These are phyloP conservation scores for Psilocybe tampanensis DNA, from an alignment of 768 basidiomycete genomes.

Conservation along the genomic window DNA sequence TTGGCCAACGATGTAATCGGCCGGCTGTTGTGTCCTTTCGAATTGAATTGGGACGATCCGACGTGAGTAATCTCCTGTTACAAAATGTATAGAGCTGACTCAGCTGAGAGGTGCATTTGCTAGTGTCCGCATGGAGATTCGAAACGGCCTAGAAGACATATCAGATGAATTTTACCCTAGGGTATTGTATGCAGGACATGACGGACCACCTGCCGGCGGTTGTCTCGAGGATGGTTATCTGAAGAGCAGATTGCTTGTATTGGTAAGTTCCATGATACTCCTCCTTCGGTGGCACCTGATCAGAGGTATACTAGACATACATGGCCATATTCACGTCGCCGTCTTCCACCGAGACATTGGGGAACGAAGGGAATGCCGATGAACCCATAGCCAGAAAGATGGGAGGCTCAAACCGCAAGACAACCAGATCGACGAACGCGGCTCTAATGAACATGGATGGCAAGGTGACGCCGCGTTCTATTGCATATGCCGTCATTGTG, in stretches of 20 bases:
- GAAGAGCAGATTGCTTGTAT: background rate
- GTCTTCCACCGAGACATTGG: background rate
- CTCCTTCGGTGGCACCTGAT: too few relatives aligned
- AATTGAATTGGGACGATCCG: too few relatives aligned
- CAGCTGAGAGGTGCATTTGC: too few relatives aligned
- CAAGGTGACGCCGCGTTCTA: conserved; percentile 26
- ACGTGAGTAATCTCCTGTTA: too few relatives aligned
- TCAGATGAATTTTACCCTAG: too few relatives aligned
- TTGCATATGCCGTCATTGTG: conserved; percentile 31
- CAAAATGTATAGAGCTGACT: too few relatives aligned
- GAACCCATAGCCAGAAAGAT: background rate
- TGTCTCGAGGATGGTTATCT: background rate
- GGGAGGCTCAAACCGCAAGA: background rate
- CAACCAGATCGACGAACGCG: conserved; percentile 10
- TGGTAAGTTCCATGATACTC: background rate
- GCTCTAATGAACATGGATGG: conserved; percentile 16
- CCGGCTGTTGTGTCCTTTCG: too few relatives aligned
- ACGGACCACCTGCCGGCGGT: too few relatives aligned
- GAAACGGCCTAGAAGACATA: too few relatives aligned
- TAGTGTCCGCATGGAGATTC: too few relatives aligned
- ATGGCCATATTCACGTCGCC: background rate
- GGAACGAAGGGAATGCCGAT: background rate
- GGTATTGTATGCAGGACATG: too few relatives aligned
- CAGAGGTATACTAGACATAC: background rate
- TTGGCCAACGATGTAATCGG: too few relatives aligned